Percentiles rank a stretch among this genome's conserved stretches.
These are phyloP conservation scores for Vanrija sp. DNA, from an alignment of 1,284 basidiomycete genomes.

Conservation along the genomic window DNA sequence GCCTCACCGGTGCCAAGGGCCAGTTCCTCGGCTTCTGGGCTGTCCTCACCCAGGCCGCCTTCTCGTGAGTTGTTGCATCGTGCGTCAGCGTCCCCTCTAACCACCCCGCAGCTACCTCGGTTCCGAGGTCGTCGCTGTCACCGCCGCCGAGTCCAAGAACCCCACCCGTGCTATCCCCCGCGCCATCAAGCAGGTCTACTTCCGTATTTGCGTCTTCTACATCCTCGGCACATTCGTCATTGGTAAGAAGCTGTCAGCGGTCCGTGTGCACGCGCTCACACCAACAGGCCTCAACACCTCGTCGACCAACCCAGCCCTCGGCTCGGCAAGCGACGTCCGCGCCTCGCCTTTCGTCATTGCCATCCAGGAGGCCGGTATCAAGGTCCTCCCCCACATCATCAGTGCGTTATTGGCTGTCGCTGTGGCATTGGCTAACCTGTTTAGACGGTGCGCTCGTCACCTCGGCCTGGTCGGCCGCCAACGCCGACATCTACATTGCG, in stretches of 20 bases:
- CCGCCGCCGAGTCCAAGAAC: constrained; percentile 52
- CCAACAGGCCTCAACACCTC: constrained; percentile 70
- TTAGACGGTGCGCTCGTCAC: constrained; percentile 58
- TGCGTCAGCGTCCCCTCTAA: too few relatives aligned
- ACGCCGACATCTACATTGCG: constrained; percentile 56
- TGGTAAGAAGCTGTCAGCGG: constrained; percentile 53
- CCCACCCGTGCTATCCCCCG: constrained; percentile 71
- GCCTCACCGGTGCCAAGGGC: constrained; percentile 50
- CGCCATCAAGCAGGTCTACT: constrained; percentile 69
- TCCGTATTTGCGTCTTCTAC: constrained; percentile 71
- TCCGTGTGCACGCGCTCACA: constrained; percentile 48
- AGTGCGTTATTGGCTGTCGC: constrained; percentile 39
- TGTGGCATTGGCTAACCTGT: too few relatives aligned
- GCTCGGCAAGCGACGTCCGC: constrained; percentile 58
- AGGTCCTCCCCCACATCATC: constrained; percentile 61
- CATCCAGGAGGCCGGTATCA: constrained; percentile 63
- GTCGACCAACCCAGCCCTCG: constrained; percentile 59
- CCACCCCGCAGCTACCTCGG: constrained; percentile 1
- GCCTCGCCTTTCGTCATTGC: constrained; percentile 78
- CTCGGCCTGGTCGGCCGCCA: constrained; percentile 55
- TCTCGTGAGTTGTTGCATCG: constrained; percentile 55
- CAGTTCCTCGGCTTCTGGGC: constrained; percentile 26
- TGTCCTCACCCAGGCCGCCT: constrained; percentile 8
- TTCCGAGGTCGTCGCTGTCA: constrained; percentile 48
- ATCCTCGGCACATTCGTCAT: constrained; percentile 50